Base-by-base conservation (phyloP, 352 stramenopile genomes). In the Pythium volutum region DNA sequence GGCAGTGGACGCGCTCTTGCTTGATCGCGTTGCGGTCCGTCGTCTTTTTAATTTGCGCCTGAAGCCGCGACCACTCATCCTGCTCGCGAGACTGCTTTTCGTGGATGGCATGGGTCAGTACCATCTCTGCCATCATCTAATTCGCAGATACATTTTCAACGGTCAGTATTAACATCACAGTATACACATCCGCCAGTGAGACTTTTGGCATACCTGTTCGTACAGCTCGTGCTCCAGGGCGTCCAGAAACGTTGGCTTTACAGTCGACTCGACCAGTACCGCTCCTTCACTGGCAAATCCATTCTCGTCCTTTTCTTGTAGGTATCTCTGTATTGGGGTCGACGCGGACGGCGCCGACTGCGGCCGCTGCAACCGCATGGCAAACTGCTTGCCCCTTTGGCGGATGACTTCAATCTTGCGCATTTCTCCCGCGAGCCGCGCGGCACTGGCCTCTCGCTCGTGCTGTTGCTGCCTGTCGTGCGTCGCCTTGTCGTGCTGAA, bases 401-500 rank as follows among this genome's bases (percentile, higher is more conserved):
- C 65, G 65, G 16, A 67, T 71, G 15, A 50, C 59, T 47, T 71
- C 65, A 39, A 71, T 67, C 59, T 71, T 71, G 31, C 53, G 36
- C 58, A 71, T 67, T 53, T 71, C 47, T 16, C 67, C 59, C 36
- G 64, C 57, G 14, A 66, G 12, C 15, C 58, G 26, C 22, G 65
- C 59, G 18, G 57, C 58, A 25, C 43, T 71, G 16, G 51, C 54
- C 26, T 67, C 65, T 39, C 53, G 36, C 49, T 64, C 65, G n/a
- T 16, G 31, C 50, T 67, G 50, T 34, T 65, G 52, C 41, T 67
- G 58, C 50, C 43, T 54, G 25, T 65, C 47, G 25, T 51, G 38
- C 41, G 16, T 8, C 33, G 45, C 1, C 16, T 39, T 41, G 33
- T 71, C 58, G 25, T 47, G n/a, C 11, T 65, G 65, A 22, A 71